Conservation (phyloP, 805 yeast species). For the Grigorovia humatica region DNA sequence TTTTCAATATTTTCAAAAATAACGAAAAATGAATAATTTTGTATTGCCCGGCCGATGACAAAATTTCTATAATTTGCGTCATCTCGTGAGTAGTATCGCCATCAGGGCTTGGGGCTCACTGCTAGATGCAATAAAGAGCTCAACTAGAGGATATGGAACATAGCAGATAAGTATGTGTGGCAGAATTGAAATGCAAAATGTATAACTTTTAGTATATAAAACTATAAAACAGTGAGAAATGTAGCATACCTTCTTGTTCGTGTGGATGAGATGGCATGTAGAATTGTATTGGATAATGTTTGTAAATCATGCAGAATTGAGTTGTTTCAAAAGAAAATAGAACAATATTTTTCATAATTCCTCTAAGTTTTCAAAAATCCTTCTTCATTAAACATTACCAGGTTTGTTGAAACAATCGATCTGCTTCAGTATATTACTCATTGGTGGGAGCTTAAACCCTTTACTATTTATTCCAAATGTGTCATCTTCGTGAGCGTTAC, state of each 20-base stretch:
- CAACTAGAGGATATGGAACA: too few relatives aligned
- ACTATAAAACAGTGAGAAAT: too few relatives aligned
- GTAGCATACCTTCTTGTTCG: too few relatives aligned
- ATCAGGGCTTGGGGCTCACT: too few relatives aligned
- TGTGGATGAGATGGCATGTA: too few relatives aligned
- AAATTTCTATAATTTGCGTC: too few relatives aligned
- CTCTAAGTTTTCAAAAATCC: background rate
- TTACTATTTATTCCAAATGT: constrained; percentile 6
- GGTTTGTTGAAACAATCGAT: constrained; percentile 17
- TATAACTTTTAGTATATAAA: too few relatives aligned
- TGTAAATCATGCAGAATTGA: too few relatives aligned
- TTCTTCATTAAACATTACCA: constrained; percentile 20
- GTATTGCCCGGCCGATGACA: background rate
- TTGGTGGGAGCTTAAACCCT: constrained; percentile 18
- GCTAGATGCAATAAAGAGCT: too few relatives aligned
- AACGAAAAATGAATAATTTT: background rate
- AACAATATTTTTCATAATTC: too few relatives aligned
- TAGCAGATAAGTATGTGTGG: background rate
- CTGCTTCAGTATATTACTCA: constrained; percentile 18
- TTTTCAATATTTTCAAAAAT: background rate
- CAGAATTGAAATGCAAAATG: background rate
- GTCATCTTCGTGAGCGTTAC: constrained; percentile 7
- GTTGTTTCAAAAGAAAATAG: background rate
- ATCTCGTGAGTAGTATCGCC: too few relatives aligned
- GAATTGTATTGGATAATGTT: too few relatives aligned